Evolutionary conservation across 139 green algal genomes (phyloP), one percentile per base, ranked within the genome.

Genomic region (Chlamydomonas asymmetrica): DNA sequence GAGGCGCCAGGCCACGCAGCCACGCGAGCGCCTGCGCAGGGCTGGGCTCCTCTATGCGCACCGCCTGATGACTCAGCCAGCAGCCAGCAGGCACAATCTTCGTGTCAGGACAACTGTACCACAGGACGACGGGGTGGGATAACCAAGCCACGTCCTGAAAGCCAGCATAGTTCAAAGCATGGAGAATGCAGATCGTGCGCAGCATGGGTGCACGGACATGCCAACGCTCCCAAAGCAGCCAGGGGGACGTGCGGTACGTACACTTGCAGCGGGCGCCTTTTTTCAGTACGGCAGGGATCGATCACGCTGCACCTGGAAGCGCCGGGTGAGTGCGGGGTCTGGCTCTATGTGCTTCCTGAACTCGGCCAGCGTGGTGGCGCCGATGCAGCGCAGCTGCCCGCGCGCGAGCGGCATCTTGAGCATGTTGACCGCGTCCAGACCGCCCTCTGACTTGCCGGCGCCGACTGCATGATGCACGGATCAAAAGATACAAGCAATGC

Each of bases 361-460:
- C 83, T 98, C 94, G 20, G 96, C 92, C 52, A 96, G 82, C 2
- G 94, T 98, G 59, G 94, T 98, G 50, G 94, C 94, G 22, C 94
- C 94, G 29, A 95, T 91, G 77, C 84, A 92, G 60, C 71, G 75
- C 31, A 94, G 84, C 66, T 88, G 73, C 7, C 88, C 86, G 8
- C 91, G 78, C 6, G 91, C 93, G 31, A 97, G 84, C 0, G 90
- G 84, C 0, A 93, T 93, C 78, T 97, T 97, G 38, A 97, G 81
- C 61, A 97, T 80, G 84, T 97, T 97, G 31, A 88, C 87, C 39
- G 88, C 86, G 56, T 93, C 87, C 39, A 95, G 84, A 4, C 82
- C 87, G 29, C 89, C 89, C 59, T 93, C 89, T 18, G 80, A 75
- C 22, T 79, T 80, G n/a, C 85, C 86, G 0, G 83, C 84, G 23